Conservation (phyloP, 2,329 filamentous ascomycete species). For the Graphilbum fragrans region DNA sequence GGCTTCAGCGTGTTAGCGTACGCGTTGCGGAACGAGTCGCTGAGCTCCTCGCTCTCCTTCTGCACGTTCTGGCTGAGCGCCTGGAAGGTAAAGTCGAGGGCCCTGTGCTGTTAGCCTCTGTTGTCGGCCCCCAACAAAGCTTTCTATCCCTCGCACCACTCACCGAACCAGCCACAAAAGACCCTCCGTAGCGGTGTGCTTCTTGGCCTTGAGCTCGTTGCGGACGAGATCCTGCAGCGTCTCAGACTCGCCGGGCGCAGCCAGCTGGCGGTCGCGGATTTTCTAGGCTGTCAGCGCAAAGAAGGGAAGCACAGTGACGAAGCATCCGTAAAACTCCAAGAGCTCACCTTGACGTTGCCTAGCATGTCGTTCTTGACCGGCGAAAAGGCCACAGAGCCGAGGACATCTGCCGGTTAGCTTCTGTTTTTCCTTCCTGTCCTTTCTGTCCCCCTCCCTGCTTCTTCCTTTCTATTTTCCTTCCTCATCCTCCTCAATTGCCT, state of each 20-base stretch:
- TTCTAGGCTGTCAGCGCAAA: conserved; percentile 46
- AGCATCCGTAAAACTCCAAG: background rate
- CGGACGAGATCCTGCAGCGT: conserved; percentile 75
- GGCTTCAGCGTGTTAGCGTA: conserved; percentile 84
- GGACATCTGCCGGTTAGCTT: conserved; percentile 32
- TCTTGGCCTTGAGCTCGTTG: conserved; percentile 83
- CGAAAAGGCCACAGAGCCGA: conserved; percentile 65
- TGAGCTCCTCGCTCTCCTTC: conserved; percentile 61
- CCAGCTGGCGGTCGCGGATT: conserved; percentile 72
- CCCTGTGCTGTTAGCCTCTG: conserved; percentile 44
- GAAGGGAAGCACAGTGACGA: background rate
- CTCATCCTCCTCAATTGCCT: background rate
- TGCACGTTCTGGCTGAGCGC: conserved; percentile 67
- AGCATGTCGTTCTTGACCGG: conserved; percentile 86
- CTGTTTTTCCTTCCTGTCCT: background rate
- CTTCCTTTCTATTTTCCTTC: no score
- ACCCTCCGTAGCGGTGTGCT: conserved; percentile 79
- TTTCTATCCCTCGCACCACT: conserved; percentile 11
- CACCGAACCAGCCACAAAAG: conserved; percentile 85
- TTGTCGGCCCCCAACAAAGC: background rate
- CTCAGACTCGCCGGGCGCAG: conserved; percentile 64
- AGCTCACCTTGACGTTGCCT: conserved; percentile 74
- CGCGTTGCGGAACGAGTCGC: conserved; percentile 73
- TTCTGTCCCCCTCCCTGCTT: no score
- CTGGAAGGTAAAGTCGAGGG: conserved; percentile 85